Percentiles rank a stretch among this genome's conserved stretches.
Evolutionary conservation across 192 early-diverging fungal genomes (phyloP).

Genomic region (Phlyctochytrium arcticum): DNA sequence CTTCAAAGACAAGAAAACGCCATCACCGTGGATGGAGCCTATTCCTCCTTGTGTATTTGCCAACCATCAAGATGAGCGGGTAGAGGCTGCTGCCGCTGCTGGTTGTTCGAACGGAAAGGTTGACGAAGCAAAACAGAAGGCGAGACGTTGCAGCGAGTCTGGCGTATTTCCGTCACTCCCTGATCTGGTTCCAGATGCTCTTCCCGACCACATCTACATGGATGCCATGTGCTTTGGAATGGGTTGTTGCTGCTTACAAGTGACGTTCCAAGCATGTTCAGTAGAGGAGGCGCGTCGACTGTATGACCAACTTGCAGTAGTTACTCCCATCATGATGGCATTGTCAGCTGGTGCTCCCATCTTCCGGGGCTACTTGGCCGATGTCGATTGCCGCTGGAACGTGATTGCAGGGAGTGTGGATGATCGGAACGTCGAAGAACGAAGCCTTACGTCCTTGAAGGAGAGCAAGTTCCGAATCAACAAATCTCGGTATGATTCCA

Average conservation of each 20-base stretch:
- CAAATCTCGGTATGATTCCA: slow-evolving; percentile 96
- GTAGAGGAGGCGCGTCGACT: slow-evolving; percentile 86
- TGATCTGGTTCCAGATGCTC: slow-evolving; percentile 56
- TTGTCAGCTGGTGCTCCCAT: slow-evolving; percentile 89
- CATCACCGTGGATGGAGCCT: slow-evolving; percentile 75
- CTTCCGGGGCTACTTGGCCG: slow-evolving; percentile 89
- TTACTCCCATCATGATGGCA: slow-evolving; percentile 93
- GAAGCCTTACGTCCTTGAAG: slow-evolving; percentile 72
- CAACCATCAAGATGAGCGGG: slow-evolving; percentile 18
- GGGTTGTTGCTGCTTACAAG: slow-evolving; percentile 97
- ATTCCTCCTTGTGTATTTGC: slow-evolving; percentile 65
- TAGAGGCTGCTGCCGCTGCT: slow-evolving; percentile 16
- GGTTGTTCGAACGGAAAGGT: slow-evolving; percentile 60
- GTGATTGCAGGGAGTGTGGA: slow-evolving; percentile 91
- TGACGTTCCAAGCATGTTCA: slow-evolving; percentile 94
- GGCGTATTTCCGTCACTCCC: slow-evolving; percentile 21
- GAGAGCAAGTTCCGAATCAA: slow-evolving; percentile 74
- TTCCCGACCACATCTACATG: slow-evolving; percentile 95
- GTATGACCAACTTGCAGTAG: slow-evolving; percentile 90
- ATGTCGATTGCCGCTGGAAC: slow-evolving; percentile 97
- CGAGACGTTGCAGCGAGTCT: not conserved
- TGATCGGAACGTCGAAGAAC: slow-evolving; percentile 88
- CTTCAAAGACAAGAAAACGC: slow-evolving; percentile 87
- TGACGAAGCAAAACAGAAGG: slow-evolving; percentile 48
- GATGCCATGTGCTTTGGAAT: slow-evolving; percentile 99